These are phyloP conservation scores for Geotrichum carabidarum DNA, from an alignment of 1,139 yeast genomes.

Conservation along the genomic window DNA sequence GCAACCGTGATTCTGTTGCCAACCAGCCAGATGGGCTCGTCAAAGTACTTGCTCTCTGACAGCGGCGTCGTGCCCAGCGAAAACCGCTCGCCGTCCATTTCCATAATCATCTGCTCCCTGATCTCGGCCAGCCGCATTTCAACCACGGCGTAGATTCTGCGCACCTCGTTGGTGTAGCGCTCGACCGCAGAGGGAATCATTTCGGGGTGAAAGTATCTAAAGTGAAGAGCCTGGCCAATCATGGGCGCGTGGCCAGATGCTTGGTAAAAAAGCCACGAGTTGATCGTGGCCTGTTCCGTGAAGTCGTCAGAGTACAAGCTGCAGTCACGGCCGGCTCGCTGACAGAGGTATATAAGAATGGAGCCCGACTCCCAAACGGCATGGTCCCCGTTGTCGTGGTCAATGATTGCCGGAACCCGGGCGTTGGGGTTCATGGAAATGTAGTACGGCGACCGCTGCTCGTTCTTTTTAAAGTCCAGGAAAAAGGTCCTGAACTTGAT, in stretches of 20 bases:
- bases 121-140: conserved; percentile 94
- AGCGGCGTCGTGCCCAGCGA: conserved; percentile 85
- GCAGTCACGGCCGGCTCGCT: conserved; percentile 54
- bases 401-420: conserved; percentile 88
- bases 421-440: conserved; percentile 91
- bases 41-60: conserved; percentile 80
- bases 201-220: conserved; percentile 82
- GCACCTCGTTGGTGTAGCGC: conserved; percentile 86
- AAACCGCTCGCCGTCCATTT: conserved; percentile 80
- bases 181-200: conserved; percentile 86
- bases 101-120: conserved; percentile 87
- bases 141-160: conserved; percentile 88
- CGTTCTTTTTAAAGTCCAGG: conserved; percentile 79
- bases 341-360: conserved; percentile 65
- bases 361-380: conserved; percentile 96
- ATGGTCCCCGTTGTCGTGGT: conserved; percentile 72
- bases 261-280: conserved; percentile 89
- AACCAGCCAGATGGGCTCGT: conserved; percentile 92
- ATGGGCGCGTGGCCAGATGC: conserved; percentile 98
- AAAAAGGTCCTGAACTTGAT: conserved; percentile 76
- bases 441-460: conserved; percentile 90
- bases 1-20: conserved; percentile 83
- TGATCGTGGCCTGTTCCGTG: conserved; percentile 79
- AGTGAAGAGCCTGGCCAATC: conserved; percentile 96
- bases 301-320: conserved; percentile 80